Conservation (phyloP, 2,329 filamentous ascomycete genomes). For the Xylaria sp. region DNA sequence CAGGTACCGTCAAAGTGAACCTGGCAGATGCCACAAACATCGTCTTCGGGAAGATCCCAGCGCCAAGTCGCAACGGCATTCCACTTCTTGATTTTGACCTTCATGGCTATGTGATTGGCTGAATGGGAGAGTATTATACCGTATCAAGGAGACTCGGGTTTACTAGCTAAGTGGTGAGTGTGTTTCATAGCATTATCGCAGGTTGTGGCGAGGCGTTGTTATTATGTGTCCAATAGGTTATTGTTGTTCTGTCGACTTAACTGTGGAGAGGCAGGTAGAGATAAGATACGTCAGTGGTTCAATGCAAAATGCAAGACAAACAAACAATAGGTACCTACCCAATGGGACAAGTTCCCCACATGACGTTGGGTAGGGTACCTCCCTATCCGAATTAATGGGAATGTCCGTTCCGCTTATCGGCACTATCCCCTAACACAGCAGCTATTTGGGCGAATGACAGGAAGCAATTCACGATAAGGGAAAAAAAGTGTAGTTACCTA, state of each 20-base stretch:
- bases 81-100: conserved; percentile 94
- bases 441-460: conserved; percentile 15
- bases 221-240: not conserved
- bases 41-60: conserved; percentile 97
- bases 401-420: not conserved
- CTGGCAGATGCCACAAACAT: conserved; percentile 98
- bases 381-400: too few relatives aligned
- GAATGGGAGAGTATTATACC: not conserved
- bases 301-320: not conserved
- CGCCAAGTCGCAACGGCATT: conserved; percentile 95
- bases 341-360: too few relatives aligned
- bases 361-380: too few relatives aligned
- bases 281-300: not conserved
- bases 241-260: conserved; percentile 2
- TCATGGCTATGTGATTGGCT: conserved; percentile 68
- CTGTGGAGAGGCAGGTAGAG: not conserved
- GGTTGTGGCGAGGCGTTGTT: not conserved
- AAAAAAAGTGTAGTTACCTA: conserved; percentile 9
- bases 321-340: not conserved
- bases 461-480: conserved; percentile 32
- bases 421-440: not conserved
- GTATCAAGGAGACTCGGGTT: not conserved
- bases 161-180: not conserved
- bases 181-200: not conserved
- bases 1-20: conserved; percentile 98